Evolutionary conservation across 306 rosid genomes (phyloP), one percentile per base, ranked within the genome.

Genomic region (Casuarina cunninghamiana): DNA sequence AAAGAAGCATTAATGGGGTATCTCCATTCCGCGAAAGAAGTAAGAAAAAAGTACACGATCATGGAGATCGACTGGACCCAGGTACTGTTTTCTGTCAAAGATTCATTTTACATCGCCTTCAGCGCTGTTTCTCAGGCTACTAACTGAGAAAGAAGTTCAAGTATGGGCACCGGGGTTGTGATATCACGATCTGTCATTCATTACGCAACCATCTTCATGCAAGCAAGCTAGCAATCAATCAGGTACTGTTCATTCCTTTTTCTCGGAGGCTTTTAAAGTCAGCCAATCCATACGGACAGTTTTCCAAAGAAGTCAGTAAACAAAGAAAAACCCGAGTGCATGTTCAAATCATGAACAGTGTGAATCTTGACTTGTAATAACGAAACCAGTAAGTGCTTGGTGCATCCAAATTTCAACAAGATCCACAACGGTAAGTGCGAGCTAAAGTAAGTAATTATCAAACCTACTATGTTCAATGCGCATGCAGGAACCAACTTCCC

Each of bases 401-500:
- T 53, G 61, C 61, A 54, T 48, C 69, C 57, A 69, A 19, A 48
- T 35, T 62, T 41, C 74, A 69, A 81, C 51, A 43, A 0, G 43
- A 51, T 53, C 11, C 53, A 66, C 10, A 45, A 45, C 32, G 32
- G 61, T 6, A 60, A 72, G 42, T 48, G 43, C 51, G 37, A 53
- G 37, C 19, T 11, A 42, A 10, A 55, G 51, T 65, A 73, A 68
- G n/a, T 41, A 16, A 65, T 48, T 9, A 69, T 46, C 42, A 68
- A 21, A 51, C 12, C 11, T 2, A 45, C 17, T 3, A 10, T 68
- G 41, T 81, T 71, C 67, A 65, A 74, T 71, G 85, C 76, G 88
- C 85, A 81, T 84, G 85, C 83, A 78, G 5, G 17, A 60, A 26
- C 43, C 46, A 50, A 78, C 70, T 73, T 69, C 86, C 74, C 69